These are phyloP conservation scores for Gilbertella persicaria DNA, from an alignment of 371 early-diverging fungal species.

Conservation along the genomic window DNA sequence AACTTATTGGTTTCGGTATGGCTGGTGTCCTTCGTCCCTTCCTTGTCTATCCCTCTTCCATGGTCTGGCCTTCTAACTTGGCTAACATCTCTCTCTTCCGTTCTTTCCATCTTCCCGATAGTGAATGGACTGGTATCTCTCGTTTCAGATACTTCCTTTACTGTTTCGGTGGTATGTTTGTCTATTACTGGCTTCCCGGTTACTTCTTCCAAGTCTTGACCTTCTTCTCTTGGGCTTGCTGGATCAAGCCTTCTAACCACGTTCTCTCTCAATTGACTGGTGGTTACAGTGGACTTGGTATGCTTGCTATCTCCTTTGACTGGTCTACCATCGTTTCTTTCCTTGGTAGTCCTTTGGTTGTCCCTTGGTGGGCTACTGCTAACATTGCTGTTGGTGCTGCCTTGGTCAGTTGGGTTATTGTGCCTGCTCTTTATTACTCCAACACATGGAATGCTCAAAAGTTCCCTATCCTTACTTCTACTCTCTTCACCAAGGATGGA, in stretches of 20 bases:
- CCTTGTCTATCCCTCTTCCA: conserved; percentile 79
- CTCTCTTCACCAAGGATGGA: conserved; percentile 51
- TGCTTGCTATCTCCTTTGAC: conserved; percentile 71
- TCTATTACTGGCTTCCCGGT: conserved; percentile 81
- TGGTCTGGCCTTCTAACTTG: conserved; percentile 86
- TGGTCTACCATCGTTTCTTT: conserved; percentile 74
- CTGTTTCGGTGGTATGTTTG: conserved; percentile 54
- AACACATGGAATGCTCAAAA: conserved; percentile 66
- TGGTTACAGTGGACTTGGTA: conserved; percentile 69
- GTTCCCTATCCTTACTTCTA: conserved; percentile 61
- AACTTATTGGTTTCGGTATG: conserved; percentile 82
- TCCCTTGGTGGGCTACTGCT: conserved; percentile 72
- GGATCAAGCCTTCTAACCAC: conserved; percentile 62
- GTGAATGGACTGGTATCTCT: conserved; percentile 47
- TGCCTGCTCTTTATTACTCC: conserved; percentile 69
- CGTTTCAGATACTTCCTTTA: conserved; percentile 70
- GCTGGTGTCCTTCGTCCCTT: conserved; percentile 77
- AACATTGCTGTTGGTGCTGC: conserved; percentile 72
- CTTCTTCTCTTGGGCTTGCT: conserved; percentile 75
- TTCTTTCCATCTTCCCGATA: conserved; percentile 66
- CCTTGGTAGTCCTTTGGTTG: conserved; percentile 67
- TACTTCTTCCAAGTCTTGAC: conserved; percentile 73
- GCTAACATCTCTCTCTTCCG: conserved; percentile 74
- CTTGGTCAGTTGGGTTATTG: conserved; percentile 74
- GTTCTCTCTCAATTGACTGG: conserved; percentile 63